Evolutionary conservation across 345 rosid species (phyloP).

Genomic region (Citrus maxima): DNA sequence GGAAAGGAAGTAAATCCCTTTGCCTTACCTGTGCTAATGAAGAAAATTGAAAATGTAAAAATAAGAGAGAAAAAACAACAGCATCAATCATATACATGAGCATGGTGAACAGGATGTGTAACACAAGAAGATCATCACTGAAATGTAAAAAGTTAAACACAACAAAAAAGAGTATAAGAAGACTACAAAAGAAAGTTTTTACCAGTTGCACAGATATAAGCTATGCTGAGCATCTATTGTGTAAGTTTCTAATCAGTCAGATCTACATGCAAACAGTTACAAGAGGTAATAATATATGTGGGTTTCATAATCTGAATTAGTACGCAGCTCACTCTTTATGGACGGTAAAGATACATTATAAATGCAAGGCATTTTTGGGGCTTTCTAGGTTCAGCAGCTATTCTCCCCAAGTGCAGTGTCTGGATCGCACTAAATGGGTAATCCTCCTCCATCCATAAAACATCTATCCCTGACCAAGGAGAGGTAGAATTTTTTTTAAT

Average conservation of each 20-base stretch:
- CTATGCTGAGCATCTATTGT: not conserved
- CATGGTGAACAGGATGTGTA: not conserved
- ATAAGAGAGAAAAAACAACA: not conserved
- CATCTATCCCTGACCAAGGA: not conserved
- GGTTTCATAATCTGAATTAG: not conserved
- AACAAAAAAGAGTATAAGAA: not conserved
- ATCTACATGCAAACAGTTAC: not conserved
- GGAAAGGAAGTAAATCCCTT: constrained; percentile 17
- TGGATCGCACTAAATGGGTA: not conserved
- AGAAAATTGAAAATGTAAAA: constrained; percentile 2
- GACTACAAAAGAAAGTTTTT: not conserved
- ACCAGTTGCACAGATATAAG: not conserved
- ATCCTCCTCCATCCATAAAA: not conserved
- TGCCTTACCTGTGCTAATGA: constrained; percentile 22
- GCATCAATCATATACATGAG: not conserved
- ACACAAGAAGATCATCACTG: not conserved
- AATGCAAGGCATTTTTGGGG: not conserved
- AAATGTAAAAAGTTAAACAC: not conserved
- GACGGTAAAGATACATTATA: not conserved
- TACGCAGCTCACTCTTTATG: not conserved
- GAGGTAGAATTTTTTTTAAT: not conserved
- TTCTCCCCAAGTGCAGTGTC: not conserved
- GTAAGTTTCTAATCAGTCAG: not conserved
- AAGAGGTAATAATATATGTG: not conserved
- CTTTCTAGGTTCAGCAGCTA: not conserved